A percentile compares a stretch with the other conserved stretches of the same genome.
Conservation (phyloP, 192 early-diverging fungal genomes). For the Umbelopsis ramanniana region DNA sequence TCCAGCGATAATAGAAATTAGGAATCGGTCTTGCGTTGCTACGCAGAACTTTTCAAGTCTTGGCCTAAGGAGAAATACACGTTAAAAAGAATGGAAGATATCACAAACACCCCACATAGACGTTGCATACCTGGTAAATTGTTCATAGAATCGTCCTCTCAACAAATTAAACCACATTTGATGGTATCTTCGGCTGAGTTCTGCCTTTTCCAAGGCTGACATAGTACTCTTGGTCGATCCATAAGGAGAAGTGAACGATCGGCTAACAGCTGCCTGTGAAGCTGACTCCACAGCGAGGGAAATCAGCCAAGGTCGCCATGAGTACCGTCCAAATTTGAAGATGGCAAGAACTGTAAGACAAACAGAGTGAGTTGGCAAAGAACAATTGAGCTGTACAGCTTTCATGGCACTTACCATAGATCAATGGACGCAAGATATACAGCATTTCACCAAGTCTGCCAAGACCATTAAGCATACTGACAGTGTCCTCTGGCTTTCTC, state of each 20-base stretch:
- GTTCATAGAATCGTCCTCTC: slow-evolving; percentile 82
- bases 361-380: not conserved
- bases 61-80: slow-evolving; percentile 42
- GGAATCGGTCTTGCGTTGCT: slow-evolving; percentile 70
- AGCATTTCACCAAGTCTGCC: slow-evolving; percentile 67
- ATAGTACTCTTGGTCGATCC: slow-evolving; percentile 40
- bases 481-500: slow-evolving; percentile 69
- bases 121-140: slow-evolving; percentile 79
- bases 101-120: too few species aligned
- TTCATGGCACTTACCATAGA: slow-evolving; percentile 66
- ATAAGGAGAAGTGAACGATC: slow-evolving; percentile 39
- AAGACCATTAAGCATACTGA: slow-evolving; percentile 56
- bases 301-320: slow-evolving; percentile 85
- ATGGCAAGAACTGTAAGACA: slow-evolving; percentile 67
- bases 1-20: slow-evolving; percentile 75
- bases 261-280: slow-evolving; percentile 49
- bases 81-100: too few species aligned
- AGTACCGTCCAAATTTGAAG: slow-evolving; percentile 67
- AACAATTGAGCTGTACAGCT: not conserved
- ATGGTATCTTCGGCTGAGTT: slow-evolving; percentile 73
- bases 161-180: slow-evolving; percentile 83
- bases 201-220: slow-evolving; percentile 78
- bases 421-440: slow-evolving; percentile 83
- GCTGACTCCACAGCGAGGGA: slow-evolving; percentile 77
- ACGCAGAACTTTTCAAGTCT: slow-evolving; percentile 68